Conservation (phyloP, 148 eudicot genomes). For the Fagopyrum homotropicum region DNA sequence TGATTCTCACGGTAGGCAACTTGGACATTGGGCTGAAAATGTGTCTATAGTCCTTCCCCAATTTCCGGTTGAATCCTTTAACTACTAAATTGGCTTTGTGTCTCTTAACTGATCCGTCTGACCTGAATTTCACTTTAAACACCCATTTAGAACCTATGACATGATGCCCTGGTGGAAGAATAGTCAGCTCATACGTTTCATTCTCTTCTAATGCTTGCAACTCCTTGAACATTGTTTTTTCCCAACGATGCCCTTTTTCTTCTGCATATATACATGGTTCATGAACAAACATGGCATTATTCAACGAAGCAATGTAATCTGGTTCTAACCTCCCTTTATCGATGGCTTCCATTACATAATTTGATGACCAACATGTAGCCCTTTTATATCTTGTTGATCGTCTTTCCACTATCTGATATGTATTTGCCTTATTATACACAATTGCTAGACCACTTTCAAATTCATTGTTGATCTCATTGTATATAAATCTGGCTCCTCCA, state of each 20-base stretch:
- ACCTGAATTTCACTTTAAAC: background rate
- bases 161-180: background rate
- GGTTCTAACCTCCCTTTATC: background rate
- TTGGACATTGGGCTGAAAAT: background rate
- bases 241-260: background rate
- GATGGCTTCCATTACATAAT: background rate
- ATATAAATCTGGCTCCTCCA: background rate
- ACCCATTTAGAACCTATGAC: background rate
- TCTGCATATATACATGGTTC: background rate
- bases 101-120: background rate
- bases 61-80: background rate
- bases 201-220: background rate
- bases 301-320: too few relatives aligned
- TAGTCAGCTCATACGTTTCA: background rate
- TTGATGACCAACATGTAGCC: background rate
- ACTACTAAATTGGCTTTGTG: background rate
- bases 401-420: background rate
- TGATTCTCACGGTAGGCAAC: background rate
- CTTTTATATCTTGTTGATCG: background rate
- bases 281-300: background rate
- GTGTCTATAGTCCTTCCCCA: background rate
- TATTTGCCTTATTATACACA: accelerated
- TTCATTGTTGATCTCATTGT: background rate
- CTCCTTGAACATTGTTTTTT: background rate
- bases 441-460: background rate